Evolutionary conservation across 108 stramenopile species (phyloP), one percentile per base, ranked within the genome.

Genomic region (Nitzschia sp.): DNA sequence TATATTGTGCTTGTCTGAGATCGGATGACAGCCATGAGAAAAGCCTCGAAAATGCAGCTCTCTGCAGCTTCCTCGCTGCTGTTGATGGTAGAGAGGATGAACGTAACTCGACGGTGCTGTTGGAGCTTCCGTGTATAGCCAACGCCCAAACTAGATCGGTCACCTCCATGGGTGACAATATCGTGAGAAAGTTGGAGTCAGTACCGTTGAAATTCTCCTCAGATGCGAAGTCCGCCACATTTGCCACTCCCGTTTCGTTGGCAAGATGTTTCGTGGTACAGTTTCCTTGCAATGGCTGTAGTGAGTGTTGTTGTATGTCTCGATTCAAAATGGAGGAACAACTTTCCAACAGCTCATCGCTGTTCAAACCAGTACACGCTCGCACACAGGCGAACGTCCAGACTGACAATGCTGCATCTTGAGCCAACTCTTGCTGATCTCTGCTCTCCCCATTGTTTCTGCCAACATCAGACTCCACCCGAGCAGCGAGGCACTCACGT

Each of bases 301-400:
- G 29, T 5, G 29, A 34, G 29, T 3, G 1, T 5, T 34, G 29
- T 34, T 34, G 3, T 41, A 75, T 77, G 57, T 81, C 73, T 73
- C 81, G 84, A 66, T 74, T 80, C 19, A 86, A 52, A 21, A 86
- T 72, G 1, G 81, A 77, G 52, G 70, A 78, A 42, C 80, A 86
- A 7, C 65, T 53, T 61, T 86, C 72, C 39, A 86, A 78, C 0
- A 86, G 63, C 6, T 69, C 61, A 17, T 34, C 73, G 39, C 71
- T 80, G 29, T 50, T 43, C 26, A 80, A 19, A 19, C 85, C 85
- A 1, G 81, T 80, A 39, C 57, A 68, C 2, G 73, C 81, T 41
- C 57, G 63, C 39, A 86, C 85, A 48, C 73, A 75, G 0, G 76
- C 81, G 62, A 86, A 86, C 0, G 81, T 57, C 81, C 81, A 82